phyloP scores from a whole-genome alignment of 164 flowering plant species.

The Houttuynia cordata region DNA sequence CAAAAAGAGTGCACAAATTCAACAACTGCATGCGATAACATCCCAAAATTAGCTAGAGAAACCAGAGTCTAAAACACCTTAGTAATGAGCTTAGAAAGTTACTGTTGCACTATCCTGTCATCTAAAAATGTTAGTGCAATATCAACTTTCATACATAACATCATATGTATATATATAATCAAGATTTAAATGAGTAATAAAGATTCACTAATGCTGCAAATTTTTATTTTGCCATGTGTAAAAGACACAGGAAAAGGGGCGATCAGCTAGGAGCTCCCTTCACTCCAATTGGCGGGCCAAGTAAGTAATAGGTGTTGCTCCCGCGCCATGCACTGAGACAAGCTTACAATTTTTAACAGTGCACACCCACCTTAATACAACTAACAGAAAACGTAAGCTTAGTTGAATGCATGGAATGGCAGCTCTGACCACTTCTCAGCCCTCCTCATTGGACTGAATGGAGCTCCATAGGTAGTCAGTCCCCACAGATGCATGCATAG shows the following conservation, averaged over 20 bases:
- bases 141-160: background rate
- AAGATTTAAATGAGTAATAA: no score
- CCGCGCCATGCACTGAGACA: conserved; percentile 43
- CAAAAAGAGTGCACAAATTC: no score
- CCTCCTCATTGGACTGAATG: conserved; percentile 42
- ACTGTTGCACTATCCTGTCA: no score
- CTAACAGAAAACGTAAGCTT: conserved; percentile 14
- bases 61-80: no score
- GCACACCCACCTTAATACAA: background rate
- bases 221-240: no score
- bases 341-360: conserved; percentile 11
- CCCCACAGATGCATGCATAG: background rate
- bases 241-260: background rate
- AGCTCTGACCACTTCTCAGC: conserved; percentile 33
- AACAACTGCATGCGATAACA: no score
- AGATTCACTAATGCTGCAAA: background rate
- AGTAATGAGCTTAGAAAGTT: no score
- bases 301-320: conserved; percentile 45
- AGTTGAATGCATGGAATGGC: conserved; percentile 42
- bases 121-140: no score
- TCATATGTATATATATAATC: background rate
- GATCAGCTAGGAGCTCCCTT: conserved; percentile 48
- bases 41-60: no score
- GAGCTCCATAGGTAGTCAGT: no score
- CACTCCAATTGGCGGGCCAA: conserved; percentile 53